phyloP scores from a whole-genome alignment of 2,329 filamentous ascomycete genomes.

The Tolypocladium pustulatum region DNA sequence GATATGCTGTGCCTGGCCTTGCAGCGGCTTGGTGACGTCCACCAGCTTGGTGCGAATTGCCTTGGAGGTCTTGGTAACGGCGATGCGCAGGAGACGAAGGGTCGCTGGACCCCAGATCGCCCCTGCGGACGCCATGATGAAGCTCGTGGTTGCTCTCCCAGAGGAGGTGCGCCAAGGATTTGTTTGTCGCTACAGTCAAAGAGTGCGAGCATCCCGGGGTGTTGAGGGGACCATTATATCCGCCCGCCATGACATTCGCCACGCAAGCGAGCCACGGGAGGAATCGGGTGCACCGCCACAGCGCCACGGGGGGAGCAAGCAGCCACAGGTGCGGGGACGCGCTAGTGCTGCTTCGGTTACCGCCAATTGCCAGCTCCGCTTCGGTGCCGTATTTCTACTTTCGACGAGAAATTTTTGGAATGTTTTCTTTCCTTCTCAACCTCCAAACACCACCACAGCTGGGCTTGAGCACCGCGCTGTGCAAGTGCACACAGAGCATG shows the following conservation, averaged over 20 bases:
- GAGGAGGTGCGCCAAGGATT: conserved; percentile 4
- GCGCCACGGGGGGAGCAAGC: not conserved
- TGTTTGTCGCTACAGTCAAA: not conserved
- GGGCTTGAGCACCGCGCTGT: not conserved
- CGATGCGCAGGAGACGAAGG: conserved; percentile 42
- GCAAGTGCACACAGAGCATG: conserved; percentile 10
- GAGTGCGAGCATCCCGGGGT: not conserved
- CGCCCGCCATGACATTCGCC: conserved; percentile 7
- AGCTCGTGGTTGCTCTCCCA: not conserved
- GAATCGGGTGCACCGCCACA: conserved; percentile 25
- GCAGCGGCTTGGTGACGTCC: conserved; percentile 31
- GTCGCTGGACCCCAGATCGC: conserved; percentile 47
- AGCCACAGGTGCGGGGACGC: not conserved
- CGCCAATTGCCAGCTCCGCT: not conserved
- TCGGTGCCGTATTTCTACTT: not conserved
- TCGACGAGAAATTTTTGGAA: not conserved
- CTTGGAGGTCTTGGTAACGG: conserved; percentile 39
- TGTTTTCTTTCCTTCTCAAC: conserved; percentile 8
- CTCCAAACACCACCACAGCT: conserved; percentile 10
- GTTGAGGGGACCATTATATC: not conserved
- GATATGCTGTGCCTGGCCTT: conserved; percentile 35
- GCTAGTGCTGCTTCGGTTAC: not conserved
- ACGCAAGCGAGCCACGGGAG: conserved; percentile 11
- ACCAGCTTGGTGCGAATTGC: conserved; percentile 40
- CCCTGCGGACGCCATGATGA: conserved; percentile 41